Evolutionary conservation across 768 basidiomycete genomes (phyloP).

Genomic region (Trichaptum fuscoviolaceum): DNA sequence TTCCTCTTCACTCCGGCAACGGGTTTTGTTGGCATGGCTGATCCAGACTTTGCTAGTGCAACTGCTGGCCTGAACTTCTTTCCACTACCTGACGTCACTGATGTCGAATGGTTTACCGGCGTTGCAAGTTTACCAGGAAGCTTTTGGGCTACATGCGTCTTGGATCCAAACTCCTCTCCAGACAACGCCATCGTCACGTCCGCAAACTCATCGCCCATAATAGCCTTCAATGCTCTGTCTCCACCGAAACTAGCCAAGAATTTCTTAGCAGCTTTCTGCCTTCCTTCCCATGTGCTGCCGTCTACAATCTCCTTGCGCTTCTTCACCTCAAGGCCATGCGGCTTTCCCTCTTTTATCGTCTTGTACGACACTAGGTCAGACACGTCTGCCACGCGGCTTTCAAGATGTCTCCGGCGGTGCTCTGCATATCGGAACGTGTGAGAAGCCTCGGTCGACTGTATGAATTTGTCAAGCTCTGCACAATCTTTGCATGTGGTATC

Average conservation of each 20-base stretch:
- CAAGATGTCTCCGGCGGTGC: neutral
- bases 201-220: neutral
- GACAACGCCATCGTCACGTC: neutral
- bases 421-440: neutral
- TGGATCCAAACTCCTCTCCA: neutral
- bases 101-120: neutral
- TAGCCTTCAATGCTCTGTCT: neutral
- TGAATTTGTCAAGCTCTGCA: neutral
- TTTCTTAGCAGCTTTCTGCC: neutral
- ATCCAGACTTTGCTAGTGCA: neutral
- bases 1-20: neutral
- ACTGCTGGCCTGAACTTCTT: neutral
- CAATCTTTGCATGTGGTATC: neutral
- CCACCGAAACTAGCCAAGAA: neutral
- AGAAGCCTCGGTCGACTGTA: neutral
- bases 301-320: neutral
- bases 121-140: neutral
- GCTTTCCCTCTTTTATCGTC: neutral
- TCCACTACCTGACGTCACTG: conserved; percentile 10
- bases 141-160: neutral
- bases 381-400: neutral
- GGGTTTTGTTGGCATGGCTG: neutral
- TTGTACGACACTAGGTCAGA: neutral
- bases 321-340: neutral
- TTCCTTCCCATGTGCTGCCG: neutral